Evolutionary conservation across 2,329 filamentous ascomycete species (phyloP).

Genomic region (Fusarium sulawesiense): DNA sequence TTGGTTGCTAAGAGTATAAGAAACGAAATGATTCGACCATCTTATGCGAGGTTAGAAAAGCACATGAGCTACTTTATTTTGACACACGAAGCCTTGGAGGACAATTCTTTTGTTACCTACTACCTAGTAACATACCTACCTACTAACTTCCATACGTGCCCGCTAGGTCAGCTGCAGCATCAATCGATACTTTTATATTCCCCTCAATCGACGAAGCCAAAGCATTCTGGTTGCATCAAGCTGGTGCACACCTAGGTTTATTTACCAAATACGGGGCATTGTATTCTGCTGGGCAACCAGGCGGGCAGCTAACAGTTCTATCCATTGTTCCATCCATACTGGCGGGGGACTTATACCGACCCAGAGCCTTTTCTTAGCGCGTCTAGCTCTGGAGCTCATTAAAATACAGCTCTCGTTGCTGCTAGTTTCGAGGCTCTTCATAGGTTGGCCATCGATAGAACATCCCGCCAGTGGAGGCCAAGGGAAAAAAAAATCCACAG

Average conservation of each 20-base stretch:
- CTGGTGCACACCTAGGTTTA: background rate
- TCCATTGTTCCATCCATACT: background rate
- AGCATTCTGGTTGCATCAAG: background rate
- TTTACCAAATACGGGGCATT: slow-evolving; percentile 1
- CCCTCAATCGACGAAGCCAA: background rate
- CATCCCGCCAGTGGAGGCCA: slow-evolving; percentile 23
- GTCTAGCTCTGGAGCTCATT: slow-evolving; percentile 23
- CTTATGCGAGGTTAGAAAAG: background rate
- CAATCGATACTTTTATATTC: background rate
- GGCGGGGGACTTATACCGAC: background rate
- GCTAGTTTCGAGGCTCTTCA: background rate
- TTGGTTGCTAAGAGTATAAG: background rate
- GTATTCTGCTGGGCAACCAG: slow-evolving; percentile 14
- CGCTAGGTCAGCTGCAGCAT: background rate
- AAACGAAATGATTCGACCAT: background rate
- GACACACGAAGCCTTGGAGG: background rate
- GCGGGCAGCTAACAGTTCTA: background rate
- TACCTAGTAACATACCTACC: too few relatives aligned
- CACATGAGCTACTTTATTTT: background rate
- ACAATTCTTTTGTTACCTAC: background rate
- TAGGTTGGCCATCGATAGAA: slow-evolving; percentile 11
- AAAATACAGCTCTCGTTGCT: slow-evolving; percentile 13
- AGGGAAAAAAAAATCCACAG: slow-evolving; percentile 24
- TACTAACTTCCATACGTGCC: background rate
- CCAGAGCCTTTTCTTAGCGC: slow-evolving; percentile 14